These are phyloP conservation scores for Skeletonema marinoi DNA, from an alignment of 108 stramenopile genomes.

Conservation along the genomic window DNA sequence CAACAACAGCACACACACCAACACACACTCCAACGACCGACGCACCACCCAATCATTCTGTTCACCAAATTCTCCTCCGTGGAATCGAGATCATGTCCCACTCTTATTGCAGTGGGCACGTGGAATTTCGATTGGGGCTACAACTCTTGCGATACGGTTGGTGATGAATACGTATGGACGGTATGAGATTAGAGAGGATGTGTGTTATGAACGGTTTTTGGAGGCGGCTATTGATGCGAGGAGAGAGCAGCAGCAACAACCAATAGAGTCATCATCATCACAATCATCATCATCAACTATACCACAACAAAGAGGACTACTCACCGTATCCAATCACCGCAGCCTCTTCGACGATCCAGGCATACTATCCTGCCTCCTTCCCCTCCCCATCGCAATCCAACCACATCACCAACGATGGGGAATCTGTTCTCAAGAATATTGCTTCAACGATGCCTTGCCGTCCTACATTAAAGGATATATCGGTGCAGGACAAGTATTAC, in stretches of 20 bases:
- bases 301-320: constrained; percentile 20
- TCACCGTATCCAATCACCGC: constrained; percentile 74
- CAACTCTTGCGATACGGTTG: constrained; percentile 48
- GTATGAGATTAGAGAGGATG: constrained; percentile 39
- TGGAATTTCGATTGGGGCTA: constrained; percentile 36
- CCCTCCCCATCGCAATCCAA: constrained; percentile 42
- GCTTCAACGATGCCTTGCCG: constrained; percentile 59
- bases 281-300: no score
- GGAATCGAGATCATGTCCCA: constrained; percentile 40
- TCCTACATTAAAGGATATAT: constrained; percentile 56
- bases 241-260: neutral
- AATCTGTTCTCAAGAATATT: constrained; percentile 71
- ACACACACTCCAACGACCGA: neutral
- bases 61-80: constrained; percentile 31
- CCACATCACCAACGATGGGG: constrained; percentile 69
- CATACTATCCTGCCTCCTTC: constrained; percentile 56
- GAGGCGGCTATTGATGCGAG: constrained; percentile 10
- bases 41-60: constrained; percentile 28
- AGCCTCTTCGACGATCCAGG: constrained; percentile 72
- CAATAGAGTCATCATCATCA: neutral
- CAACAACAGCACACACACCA: neutral
- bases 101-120: constrained; percentile 35
- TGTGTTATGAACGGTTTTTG: constrained; percentile 37
- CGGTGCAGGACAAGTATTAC: constrained; percentile 67
- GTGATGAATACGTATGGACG: constrained; percentile 50